Conservation (phyloP, 139 green algal species). For the Closterium sp. region DNA sequence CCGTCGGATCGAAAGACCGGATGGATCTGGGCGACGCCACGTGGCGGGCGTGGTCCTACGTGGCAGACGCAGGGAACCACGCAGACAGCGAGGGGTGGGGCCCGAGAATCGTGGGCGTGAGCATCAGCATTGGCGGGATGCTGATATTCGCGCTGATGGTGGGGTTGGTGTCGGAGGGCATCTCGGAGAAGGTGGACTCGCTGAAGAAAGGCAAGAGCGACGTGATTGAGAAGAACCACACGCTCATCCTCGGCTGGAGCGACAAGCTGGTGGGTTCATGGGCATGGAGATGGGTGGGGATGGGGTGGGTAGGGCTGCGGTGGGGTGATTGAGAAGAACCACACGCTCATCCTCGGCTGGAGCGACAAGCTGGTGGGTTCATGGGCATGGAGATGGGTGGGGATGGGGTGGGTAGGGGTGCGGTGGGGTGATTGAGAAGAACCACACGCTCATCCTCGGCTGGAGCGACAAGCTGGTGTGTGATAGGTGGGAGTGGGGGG, state of each 20-base stretch:
- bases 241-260: slow-evolving; percentile 64
- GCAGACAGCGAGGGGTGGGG: slow-evolving; percentile 31
- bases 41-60: slow-evolving; percentile 45
- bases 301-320: background rate
- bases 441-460: slow-evolving; percentile 64
- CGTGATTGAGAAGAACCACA: slow-evolving; percentile 64
- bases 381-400: background rate
- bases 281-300: background rate
- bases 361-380: slow-evolving; percentile 56
- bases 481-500: background rate
- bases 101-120: slow-evolving; percentile 47
- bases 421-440: slow-evolving; percentile 55
- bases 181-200: slow-evolving; percentile 59
- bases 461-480: slow-evolving; percentile 62
- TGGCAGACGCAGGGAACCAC: slow-evolving; percentile 47
- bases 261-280: slow-evolving; percentile 52
- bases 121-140: slow-evolving; percentile 61
- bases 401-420: background rate
- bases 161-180: slow-evolving; percentile 60
- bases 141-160: slow-evolving; percentile 64
- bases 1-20: slow-evolving; percentile 23
- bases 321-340: slow-evolving; percentile 61
- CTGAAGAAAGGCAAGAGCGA: slow-evolving; percentile 58
- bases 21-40: slow-evolving; percentile 6
- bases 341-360: slow-evolving; percentile 65